Conservation (phyloP, 805 yeast genomes). For the Zygosaccharomyces pseudorouxii region DNA sequence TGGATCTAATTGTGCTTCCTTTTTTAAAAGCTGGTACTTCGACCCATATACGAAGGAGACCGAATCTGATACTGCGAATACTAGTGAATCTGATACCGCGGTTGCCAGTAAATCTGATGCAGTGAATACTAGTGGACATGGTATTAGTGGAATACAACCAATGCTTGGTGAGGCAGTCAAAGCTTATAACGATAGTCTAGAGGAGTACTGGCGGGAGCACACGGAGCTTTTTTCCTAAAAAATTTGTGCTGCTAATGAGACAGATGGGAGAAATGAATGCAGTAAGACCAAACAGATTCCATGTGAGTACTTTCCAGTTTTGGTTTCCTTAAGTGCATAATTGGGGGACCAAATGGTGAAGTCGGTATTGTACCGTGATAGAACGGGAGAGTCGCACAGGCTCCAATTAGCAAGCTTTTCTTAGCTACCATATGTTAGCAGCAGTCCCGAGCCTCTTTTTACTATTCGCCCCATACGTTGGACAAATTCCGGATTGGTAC, state of each 20-base stretch:
- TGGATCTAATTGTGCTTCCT: conserved; percentile 8
- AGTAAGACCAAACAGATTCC: too few relatives aligned
- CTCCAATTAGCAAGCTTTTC: too few relatives aligned
- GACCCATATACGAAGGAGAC: background rate
- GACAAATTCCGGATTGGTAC: too few relatives aligned
- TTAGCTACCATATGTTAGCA: too few relatives aligned
- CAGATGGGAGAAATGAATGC: too few relatives aligned
- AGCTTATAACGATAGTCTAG: conserved; percentile 5
- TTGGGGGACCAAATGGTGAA: too few relatives aligned
- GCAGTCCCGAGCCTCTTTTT: too few relatives aligned
- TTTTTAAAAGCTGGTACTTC: conserved; percentile 3
- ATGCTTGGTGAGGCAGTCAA: conserved; percentile 7
- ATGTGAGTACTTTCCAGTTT: too few relatives aligned
- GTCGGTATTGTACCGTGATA: background rate
- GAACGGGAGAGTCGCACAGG: too few relatives aligned
- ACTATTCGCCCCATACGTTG: too few relatives aligned
- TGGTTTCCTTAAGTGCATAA: too few relatives aligned
- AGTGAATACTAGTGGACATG: background rate
- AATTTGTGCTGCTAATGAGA: too few relatives aligned
- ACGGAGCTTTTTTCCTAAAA: background rate
- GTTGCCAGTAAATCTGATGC: background rate
- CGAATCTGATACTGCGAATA: background rate
- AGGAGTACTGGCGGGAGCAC: conserved; percentile 2
- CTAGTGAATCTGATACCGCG: background rate
- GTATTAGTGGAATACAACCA: background rate